Base-by-base conservation (phyloP, 2,329 filamentous ascomycete species). In the Sarocladium kiliense region DNA sequence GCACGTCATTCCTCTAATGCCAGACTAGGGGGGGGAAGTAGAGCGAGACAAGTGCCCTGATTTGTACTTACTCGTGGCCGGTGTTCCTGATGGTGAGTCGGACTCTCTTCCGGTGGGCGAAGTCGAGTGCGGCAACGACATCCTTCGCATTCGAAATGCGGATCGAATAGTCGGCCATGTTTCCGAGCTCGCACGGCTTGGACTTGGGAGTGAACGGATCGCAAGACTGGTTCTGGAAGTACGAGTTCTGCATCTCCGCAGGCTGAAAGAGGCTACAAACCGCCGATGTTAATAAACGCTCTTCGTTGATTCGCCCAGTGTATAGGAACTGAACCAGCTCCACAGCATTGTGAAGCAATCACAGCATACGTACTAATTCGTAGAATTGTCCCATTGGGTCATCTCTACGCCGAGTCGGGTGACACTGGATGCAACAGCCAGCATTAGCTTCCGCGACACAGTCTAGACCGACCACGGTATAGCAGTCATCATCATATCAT, bases 71-170 rank as follows among this genome's bases (percentile, higher is more conserved):
- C 56, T 77, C 74, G 62, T 79, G 75, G 1, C 77, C 77, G 0
- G 76, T 78, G 59, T 78, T 78, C 58, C 72, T 72, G 58, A 80
- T 69, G 7, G 77, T 69, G 0, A 80, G 56, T 1, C 76, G 71
- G 39, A 79, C 69, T 57, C 77, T 75, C 44, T 71, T 59, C 2
- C 71, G 44, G 0, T 58, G 59, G 1, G 72, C 74, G 55, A 79
- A 79, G 19, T 57, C 37, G 16, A 68, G 45, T 11, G 56, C 58
- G 1, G 56, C 53, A n/a, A 34, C 27, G 16, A 59, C 53, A 14
- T 60, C 53, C 5, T 53, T 25, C 30, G 54, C 45, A 14, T 54
- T 51, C 25, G 56, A 32, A n/a, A 55, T 58, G 27, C 59, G 55
- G 11, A 67, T 59, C 45, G 61, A 58, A 54, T 66, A 66, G 25